A percentile compares a stretch with the other conserved stretches of the same genome.
Conservation (phyloP, 768 basidiomycete species). For the Hortiboletus campestris region DNA sequence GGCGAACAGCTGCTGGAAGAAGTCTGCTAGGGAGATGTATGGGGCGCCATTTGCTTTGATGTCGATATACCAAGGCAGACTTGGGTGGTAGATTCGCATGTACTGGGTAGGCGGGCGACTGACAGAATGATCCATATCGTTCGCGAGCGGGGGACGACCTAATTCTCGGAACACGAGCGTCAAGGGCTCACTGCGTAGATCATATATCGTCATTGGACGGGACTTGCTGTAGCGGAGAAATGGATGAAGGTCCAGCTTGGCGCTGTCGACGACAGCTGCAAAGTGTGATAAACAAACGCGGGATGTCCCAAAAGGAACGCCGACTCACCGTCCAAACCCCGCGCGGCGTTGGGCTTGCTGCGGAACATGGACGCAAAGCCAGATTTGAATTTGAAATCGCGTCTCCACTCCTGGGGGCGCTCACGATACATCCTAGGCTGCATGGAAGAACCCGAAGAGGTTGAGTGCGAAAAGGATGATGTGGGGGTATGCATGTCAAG, state of each 20-base stretch:
- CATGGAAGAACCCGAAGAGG: conserved; percentile 9
- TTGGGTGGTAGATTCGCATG: conserved; percentile 57
- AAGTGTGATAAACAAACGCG: background rate
- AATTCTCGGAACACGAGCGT: conserved; percentile 46
- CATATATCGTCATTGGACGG: conserved; percentile 43
- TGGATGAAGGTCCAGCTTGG: conserved; percentile 25
- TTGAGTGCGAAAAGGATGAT: conserved; percentile 22
- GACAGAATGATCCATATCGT: conserved; percentile 55
- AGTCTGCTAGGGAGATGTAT: conserved; percentile 59
- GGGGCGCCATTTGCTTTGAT: conserved; percentile 40
- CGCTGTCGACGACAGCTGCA: conserved; percentile 25
- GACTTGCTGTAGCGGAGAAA: conserved; percentile 23
- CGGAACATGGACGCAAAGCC: conserved; percentile 32
- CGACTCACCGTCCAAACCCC: conserved; percentile 20
- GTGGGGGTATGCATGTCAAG: conserved; percentile 26
- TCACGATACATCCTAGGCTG: conserved; percentile 17
- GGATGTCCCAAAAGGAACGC: background rate
- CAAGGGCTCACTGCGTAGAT: conserved; percentile 46
- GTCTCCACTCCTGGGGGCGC: conserved; percentile 29
- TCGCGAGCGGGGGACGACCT: conserved; percentile 39
- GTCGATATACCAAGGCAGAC: conserved; percentile 70
- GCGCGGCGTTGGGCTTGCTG: conserved; percentile 12
- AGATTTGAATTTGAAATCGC: conserved; percentile 34
- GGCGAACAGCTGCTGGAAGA: conserved; percentile 46
- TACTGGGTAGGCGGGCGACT: conserved; percentile 47